Conservation (phyloP, 2,329 filamentous ascomycete species). For the Zymoseptoria brevis region DNA sequence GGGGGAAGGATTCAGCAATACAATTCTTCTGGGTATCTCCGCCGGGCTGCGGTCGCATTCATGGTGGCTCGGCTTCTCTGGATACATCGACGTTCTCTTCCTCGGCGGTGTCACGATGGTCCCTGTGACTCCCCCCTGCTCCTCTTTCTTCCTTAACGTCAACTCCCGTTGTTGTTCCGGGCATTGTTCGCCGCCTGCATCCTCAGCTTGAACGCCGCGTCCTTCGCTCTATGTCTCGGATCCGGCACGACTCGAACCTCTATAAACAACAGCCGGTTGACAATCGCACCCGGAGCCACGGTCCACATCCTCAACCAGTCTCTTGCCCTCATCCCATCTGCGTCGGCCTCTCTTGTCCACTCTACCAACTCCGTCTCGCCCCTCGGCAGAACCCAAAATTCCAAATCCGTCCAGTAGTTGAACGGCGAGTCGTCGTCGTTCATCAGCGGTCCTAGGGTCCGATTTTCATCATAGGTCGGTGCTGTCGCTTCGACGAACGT, state of each 20-base stretch:
- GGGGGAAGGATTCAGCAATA: not conserved
- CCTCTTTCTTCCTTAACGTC: not conserved
- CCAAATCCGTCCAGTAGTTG: not conserved
- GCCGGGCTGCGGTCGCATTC: not conserved
- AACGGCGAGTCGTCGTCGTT: slow-evolving; percentile 1
- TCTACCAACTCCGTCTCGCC: not conserved
- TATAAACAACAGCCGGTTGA: not conserved
- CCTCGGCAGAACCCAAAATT: not conserved
- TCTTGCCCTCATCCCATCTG: not conserved
- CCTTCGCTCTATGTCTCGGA: not conserved
- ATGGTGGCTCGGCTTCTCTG: not conserved
- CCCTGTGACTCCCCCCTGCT: not conserved
- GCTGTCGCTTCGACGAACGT: not conserved
- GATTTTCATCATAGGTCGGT: not conserved
- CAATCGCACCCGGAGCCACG: not conserved
- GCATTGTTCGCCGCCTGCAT: not conserved
- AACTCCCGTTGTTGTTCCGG: not conserved
- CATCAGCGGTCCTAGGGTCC: not conserved
- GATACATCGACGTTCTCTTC: not conserved
- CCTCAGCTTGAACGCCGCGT: not conserved
- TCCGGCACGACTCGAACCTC: slow-evolving; percentile 1
- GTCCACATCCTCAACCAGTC: not conserved
- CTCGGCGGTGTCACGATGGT: no score
- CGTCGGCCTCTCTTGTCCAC: not conserved
- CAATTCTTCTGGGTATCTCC: no score